Base-by-base conservation (phyloP, 495 filamentous ascomycete genomes). In the Cetradonia linearis region DNA sequence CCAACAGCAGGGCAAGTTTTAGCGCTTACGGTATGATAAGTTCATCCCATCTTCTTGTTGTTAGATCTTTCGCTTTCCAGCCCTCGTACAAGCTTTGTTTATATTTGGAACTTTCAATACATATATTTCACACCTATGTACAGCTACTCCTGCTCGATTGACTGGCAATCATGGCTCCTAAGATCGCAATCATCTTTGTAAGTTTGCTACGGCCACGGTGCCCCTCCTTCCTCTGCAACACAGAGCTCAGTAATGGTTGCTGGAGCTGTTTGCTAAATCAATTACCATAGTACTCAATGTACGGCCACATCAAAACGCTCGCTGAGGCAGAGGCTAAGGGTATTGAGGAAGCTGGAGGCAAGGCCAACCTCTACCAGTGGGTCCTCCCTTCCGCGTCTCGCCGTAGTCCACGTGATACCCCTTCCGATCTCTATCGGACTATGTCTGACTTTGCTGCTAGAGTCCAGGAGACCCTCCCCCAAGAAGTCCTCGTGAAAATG, bases 271-370 rank as follows among this genome's bases (percentile, higher is more conserved):
- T 13, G 28, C 53, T 55, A 30, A 59, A 23, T 36, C 57, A 49
- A 56, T 42, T 40, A 48, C 44, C 44, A 20, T 65, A 95, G 89
- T 98, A 97, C 78, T 96, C 92, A 65, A 88, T 89, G 79, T 98
- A 94, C 75, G 92, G 93, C 73, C 92, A 97, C 74, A 87, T 96
- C 75, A 67, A 77, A 70, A 76, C 83, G 72, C 74, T 97, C 66
- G 93, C 91, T 68, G 84, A 89, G 70, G 91, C 91, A 58, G 91
- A 96, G 76, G 86, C 89, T 79, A 84, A 79, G 66, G 93, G 93
- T 71, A 88, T 96, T 67, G 86, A 94, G 79, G 78, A 84, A 64
- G 92, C 88, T 63, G 93, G 93, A 64, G 92, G 60, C 55, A 60
- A 59, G 49, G 63, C 56, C 16, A 60, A 65, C 23, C 36, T 60